A percentile compares a stretch with the other conserved stretches of the same genome.
Conservation (phyloP, 2,329 filamentous ascomycete species). For the Fusarium albosuccineum region DNA sequence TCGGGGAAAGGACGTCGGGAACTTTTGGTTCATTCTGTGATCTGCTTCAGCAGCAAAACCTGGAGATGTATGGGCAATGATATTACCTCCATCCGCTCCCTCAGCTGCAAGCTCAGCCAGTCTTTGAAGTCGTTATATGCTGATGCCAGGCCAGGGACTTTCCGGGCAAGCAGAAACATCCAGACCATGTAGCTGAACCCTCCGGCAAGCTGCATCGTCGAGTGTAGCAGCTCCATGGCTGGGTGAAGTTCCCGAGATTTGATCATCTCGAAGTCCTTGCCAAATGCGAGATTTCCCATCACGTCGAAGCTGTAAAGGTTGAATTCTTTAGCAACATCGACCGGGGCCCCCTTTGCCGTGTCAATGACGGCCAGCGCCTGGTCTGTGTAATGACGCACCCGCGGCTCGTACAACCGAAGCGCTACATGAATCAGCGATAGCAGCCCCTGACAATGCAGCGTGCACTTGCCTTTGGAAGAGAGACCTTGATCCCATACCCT, state of each 20-base stretch:
- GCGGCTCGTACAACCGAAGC: constrained; percentile 24
- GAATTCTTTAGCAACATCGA: constrained; percentile 13
- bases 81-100: constrained; percentile 5
- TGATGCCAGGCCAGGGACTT: background rate
- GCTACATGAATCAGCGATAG: background rate
- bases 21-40: constrained; percentile 3
- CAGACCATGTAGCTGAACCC: constrained; percentile 1
- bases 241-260: constrained; percentile 1
- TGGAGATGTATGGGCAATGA: accelerated
- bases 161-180: constrained; percentile 5
- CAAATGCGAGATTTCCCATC: constrained; percentile 35
- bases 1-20: constrained; percentile 17
- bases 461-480: background rate
- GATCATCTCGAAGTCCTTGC: constrained; percentile 30
- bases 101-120: background rate
- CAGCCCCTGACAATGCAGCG: too few species aligned
- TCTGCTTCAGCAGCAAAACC: background rate
- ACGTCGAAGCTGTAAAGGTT: constrained; percentile 38
- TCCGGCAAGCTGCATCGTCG: background rate
- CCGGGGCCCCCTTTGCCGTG: background rate
- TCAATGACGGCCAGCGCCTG: constrained; percentile 9
- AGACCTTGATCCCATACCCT: constrained; percentile 33
- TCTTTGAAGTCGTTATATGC: background rate
- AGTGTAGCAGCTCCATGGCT: constrained; percentile 19
- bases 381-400: constrained; percentile 21